Base-by-base conservation (phyloP, 2,329 filamentous ascomycete species). In the Neodidymelliopsis sp. region DNA sequence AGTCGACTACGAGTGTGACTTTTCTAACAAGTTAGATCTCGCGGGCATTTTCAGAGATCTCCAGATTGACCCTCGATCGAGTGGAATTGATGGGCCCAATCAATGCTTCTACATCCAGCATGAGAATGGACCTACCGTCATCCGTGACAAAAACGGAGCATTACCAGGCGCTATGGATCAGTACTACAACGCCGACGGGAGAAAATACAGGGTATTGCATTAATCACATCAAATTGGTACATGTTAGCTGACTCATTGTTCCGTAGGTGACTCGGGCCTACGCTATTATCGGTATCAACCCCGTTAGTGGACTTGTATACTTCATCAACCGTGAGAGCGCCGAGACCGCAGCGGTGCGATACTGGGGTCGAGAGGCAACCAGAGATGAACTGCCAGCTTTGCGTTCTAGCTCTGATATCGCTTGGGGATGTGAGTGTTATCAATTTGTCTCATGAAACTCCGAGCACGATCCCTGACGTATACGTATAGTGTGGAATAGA, bases 341-440 rank as follows among this genome's bases (percentile, higher is more conserved):
- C 10, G 49, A 36, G 15, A 15, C 30, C 15, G 31, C 45, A 3
- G 45, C 45, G 1, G 11, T 16, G 6, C 30, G 37, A 24, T 10
- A 49, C 16, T 49, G 45, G 45, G 8, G 19, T 0, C 38, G 18
- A 3, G 18, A 42, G 25, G 37, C 45, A 2, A 25, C 10, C 5
- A 7, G 9, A 27, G 11, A 49, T 10, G 29, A 55, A 12, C 30
- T 57, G 0, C 54, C 54, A 2, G 29, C 36, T 1, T 12, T 57
- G 3, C 42, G 41, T n/a, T 18, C 54, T 8, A 57, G 52, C 25
- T 57, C 54, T 1, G 54, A 57, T 11, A 42, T 57, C 3, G 40
- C 44, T 4, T 57, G 52, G 52, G 54, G 45, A n/a, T 37, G 45
- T 49, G 12, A 37, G 45, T 42, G 12, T 10, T 6, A 2, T 4